These are phyloP conservation scores for Golovinomyces cichoracearum DNA, from an alignment of 2,329 filamentous ascomycete species.

Conservation along the genomic window DNA sequence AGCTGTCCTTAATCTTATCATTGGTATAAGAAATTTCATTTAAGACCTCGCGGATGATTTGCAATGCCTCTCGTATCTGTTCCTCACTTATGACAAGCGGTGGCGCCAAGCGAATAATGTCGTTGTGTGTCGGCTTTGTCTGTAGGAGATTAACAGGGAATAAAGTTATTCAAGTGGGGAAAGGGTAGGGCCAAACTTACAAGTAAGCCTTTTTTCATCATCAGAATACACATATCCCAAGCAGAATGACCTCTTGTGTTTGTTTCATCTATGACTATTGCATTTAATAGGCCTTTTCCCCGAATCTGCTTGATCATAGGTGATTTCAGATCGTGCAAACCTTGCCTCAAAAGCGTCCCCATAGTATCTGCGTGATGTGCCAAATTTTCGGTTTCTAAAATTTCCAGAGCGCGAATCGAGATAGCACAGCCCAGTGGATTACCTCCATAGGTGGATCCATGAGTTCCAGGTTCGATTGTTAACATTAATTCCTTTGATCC, in stretches of 20 bases:
- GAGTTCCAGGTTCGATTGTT: slow-evolving; percentile 82
- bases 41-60: slow-evolving; percentile 59
- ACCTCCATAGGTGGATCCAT: slow-evolving; percentile 94
- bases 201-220: slow-evolving; percentile 85
- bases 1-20: slow-evolving; percentile 27
- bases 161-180: neutral
- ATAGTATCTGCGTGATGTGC: slow-evolving; percentile 57
- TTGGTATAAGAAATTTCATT: slow-evolving; percentile 49
- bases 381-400: slow-evolving; percentile 77
- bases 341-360: slow-evolving; percentile 60
- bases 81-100: slow-evolving; percentile 81
- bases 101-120: slow-evolving; percentile 94
- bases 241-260: slow-evolving; percentile 65
- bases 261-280: slow-evolving; percentile 79
- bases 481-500: slow-evolving; percentile 80
- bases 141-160: slow-evolving; percentile 16
- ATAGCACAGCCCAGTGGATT: slow-evolving; percentile 91
- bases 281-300: slow-evolving; percentile 84
- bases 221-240: slow-evolving; percentile 86
- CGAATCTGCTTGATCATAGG: slow-evolving; percentile 62
- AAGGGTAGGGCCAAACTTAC: slow-evolving; percentile 26
- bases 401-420: slow-evolving; percentile 78
- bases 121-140: slow-evolving; percentile 96
- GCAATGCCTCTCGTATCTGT: slow-evolving; percentile 52
- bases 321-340: slow-evolving; percentile 46